These are phyloP conservation scores for Ascochyta clinopodiicola DNA, from an alignment of 2,329 filamentous ascomycete species.

Conservation along the genomic window DNA sequence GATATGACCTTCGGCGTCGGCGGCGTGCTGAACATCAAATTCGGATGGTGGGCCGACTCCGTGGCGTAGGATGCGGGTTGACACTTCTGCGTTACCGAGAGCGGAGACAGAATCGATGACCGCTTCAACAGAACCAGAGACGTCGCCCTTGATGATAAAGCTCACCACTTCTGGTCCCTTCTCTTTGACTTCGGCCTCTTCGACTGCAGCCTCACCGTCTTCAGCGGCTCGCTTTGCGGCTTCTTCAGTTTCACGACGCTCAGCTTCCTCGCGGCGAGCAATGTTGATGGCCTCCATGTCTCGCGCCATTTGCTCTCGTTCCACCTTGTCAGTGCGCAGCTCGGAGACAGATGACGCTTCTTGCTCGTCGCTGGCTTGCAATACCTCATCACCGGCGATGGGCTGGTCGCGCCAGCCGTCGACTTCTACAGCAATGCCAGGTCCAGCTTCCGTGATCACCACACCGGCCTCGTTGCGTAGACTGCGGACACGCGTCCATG, in stretches of 20 bases:
- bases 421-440: slow-evolving; percentile 89
- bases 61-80: slow-evolving; percentile 76
- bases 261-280: slow-evolving; percentile 62
- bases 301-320: slow-evolving; percentile 68
- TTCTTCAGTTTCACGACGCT: slow-evolving; percentile 67
- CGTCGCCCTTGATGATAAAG: slow-evolving; percentile 91
- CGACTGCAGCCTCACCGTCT: slow-evolving; percentile 26
- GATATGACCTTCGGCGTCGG: slow-evolving; percentile 75
- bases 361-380: slow-evolving; percentile 81
- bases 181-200: slow-evolving; percentile 53
- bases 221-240: slow-evolving; percentile 43
- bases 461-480: slow-evolving; percentile 85
- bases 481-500: slow-evolving; percentile 85
- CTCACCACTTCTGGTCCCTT: slow-evolving; percentile 66
- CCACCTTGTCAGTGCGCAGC: slow-evolving; percentile 74
- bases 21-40: slow-evolving; percentile 88
- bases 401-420: slow-evolving; percentile 94
- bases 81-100: slow-evolving; percentile 85
- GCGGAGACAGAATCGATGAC: slow-evolving; percentile 77
- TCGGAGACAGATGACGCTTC: slow-evolving; percentile 79
- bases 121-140: slow-evolving; percentile 92
- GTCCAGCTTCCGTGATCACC: slow-evolving; percentile 74
- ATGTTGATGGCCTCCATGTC: slow-evolving; percentile 83
- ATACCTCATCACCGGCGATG: slow-evolving; percentile 81
- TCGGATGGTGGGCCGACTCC: slow-evolving; percentile 80